Evolutionary conservation across 2,329 filamentous ascomycete genomes (phyloP).

Genomic region (Fusarium brevicatenulatum): DNA sequence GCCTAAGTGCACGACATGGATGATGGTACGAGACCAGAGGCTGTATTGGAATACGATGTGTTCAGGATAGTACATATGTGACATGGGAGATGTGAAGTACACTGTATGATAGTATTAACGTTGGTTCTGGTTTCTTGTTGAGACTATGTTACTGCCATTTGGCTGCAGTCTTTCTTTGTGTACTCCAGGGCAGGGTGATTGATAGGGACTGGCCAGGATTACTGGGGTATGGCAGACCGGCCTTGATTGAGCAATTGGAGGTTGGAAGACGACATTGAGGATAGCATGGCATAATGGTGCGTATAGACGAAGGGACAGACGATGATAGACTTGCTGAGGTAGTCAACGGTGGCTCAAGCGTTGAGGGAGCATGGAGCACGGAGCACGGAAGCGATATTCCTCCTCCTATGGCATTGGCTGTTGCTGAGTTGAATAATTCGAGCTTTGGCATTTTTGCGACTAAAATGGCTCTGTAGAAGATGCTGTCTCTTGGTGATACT

Average conservation of each 20-base stretch:
- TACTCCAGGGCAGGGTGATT: neutral
- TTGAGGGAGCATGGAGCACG: neutral
- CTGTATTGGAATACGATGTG: slow-evolving; percentile 25
- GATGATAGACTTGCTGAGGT: neutral
- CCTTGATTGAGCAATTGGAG: neutral
- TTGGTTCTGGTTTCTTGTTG: slow-evolving; percentile 29
- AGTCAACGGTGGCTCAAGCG: neutral
- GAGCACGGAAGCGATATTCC: neutral
- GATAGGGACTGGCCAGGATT: neutral
- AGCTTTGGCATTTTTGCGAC: neutral
- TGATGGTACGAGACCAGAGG: slow-evolving; percentile 46
- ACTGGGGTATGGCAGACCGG: neutral
- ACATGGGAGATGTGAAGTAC: slow-evolving; percentile 23
- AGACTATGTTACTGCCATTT: neutral
- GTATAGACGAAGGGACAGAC: neutral
- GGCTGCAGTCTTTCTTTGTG: neutral
- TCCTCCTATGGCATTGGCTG: neutral
- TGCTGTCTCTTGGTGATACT: neutral
- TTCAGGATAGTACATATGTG: slow-evolving; percentile 38
- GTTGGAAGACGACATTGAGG: neutral
- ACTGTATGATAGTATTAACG: slow-evolving; percentile 46
- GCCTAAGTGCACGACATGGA: slow-evolving; percentile 71
- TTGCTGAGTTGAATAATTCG: neutral
- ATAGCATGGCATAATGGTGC: neutral
- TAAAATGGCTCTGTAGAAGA: neutral